These are phyloP conservation scores for Cubamyces lactineus DNA, from an alignment of 768 basidiomycete species.

Conservation along the genomic window DNA sequence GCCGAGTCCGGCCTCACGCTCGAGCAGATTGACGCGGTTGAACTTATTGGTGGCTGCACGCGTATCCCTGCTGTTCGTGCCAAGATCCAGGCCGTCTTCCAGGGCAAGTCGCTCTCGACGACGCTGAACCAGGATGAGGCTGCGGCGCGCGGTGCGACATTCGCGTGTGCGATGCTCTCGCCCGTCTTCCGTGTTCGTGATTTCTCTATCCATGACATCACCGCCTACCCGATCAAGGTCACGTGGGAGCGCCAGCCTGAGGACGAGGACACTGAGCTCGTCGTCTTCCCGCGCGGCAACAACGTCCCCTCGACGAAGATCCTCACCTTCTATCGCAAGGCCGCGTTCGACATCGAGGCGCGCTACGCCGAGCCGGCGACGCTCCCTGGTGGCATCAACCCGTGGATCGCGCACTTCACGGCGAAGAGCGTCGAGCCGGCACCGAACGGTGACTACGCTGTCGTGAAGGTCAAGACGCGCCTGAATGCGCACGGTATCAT, in stretches of 20 bases:
- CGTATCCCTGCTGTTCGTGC: slow-evolving; percentile 92
- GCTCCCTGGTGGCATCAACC: slow-evolving; percentile 82
- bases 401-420: slow-evolving; percentile 81
- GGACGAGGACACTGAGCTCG: slow-evolving; percentile 90
- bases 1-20: slow-evolving; percentile 76
- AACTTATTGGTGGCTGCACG: slow-evolving; percentile 92
- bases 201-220: slow-evolving; percentile 86
- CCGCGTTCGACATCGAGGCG: slow-evolving; percentile 87
- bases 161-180: slow-evolving; percentile 95
- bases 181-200: slow-evolving; percentile 98
- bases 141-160: slow-evolving; percentile 93
- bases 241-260: slow-evolving; percentile 76
- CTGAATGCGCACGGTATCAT: slow-evolving; percentile 85
- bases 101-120: slow-evolving; percentile 80
- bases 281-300: slow-evolving; percentile 89
- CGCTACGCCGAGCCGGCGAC: slow-evolving; percentile 71
- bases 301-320: slow-evolving; percentile 91
- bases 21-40: slow-evolving; percentile 88
- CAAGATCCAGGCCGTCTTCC: slow-evolving; percentile 82
- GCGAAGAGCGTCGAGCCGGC: slow-evolving; percentile 79
- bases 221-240: slow-evolving; percentile 88
- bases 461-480: slow-evolving; percentile 90
- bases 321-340: slow-evolving; percentile 91
- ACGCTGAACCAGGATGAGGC: slow-evolving; percentile 99
- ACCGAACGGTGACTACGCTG: slow-evolving; percentile 70